Evolutionary conservation across 257 asterid species (phyloP).

Genomic region (Henckelia pumila): DNA sequence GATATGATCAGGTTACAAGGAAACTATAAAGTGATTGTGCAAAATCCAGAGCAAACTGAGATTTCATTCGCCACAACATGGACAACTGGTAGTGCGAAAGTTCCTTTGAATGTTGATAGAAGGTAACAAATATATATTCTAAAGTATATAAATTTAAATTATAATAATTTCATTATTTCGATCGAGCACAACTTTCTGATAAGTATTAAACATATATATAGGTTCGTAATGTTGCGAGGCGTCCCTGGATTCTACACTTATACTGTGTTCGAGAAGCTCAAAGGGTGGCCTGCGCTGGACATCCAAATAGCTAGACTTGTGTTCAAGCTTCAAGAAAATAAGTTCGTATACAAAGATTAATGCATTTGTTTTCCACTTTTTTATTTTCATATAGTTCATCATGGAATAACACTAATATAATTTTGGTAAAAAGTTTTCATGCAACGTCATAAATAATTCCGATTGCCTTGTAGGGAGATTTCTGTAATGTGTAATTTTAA

Average conservation of each 20-base stretch:
- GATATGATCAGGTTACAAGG: constrained; percentile 35
- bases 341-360: constrained; percentile 11
- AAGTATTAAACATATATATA: too few species aligned
- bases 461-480: too few species aligned
- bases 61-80: constrained; percentile 35
- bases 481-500: too few species aligned
- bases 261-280: constrained; percentile 11
- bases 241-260: constrained; percentile 22
- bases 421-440: too few species aligned
- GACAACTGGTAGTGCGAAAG: constrained; percentile 9
- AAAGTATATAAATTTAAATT: too few species aligned
- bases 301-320: constrained; percentile 21
- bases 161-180: too few species aligned
- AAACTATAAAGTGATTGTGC: constrained; percentile 22
- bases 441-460: too few species aligned
- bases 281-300: constrained; percentile 19
- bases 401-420: background rate
- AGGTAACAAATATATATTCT: constrained; percentile 20
- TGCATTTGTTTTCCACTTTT: background rate
- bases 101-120: constrained; percentile 36
- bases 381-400: background rate
- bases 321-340: constrained; percentile 25
- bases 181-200: background rate
- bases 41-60: constrained; percentile 29
- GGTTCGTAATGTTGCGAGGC: constrained; percentile 13